These are phyloP conservation scores for Paraleonurus japonicus DNA, from an alignment of 257 asterid species.

Conservation along the genomic window DNA sequence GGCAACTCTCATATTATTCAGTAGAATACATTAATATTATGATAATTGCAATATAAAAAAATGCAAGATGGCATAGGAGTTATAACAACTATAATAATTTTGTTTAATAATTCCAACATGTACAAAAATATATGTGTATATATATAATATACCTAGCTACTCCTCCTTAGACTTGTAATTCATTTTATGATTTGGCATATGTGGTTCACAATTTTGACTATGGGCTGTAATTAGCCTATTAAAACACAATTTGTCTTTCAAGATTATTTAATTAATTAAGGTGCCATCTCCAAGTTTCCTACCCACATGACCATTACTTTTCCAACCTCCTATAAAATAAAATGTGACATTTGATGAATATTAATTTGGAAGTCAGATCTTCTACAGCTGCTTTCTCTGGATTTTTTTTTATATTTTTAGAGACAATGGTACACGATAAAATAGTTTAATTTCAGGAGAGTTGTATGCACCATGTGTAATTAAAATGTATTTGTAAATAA, in stretches of 20 bases:
- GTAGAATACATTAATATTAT: no score
- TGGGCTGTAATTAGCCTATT: constrained; percentile 9
- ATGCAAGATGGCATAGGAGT: not conserved
- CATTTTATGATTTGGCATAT: not conserved
- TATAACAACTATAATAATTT: not conserved
- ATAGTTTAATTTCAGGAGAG: no score
- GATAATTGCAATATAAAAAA: no score
- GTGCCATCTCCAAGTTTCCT: constrained; percentile 14
- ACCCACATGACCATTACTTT: constrained; percentile 21
- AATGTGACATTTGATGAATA: not conserved
- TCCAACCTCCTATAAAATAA: constrained; percentile 21
- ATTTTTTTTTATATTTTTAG: no score
- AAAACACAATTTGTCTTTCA: constrained; percentile 18
- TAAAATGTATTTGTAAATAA: no score
- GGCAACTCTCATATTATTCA: no score
- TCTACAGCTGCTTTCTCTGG: not conserved
- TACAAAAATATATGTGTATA: no score
- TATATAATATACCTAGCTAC: constrained; percentile 9
- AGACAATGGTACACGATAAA: not conserved
- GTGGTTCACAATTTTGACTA: constrained; percentile 20
- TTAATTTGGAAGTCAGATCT: not conserved
- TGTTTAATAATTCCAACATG: constrained; percentile 17
- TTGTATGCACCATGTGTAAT: no score
- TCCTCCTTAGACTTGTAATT: not conserved
- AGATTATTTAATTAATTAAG: not conserved